Evolutionary conservation across 495 filamentous ascomycete species (phyloP), one percentile per base, ranked within the genome.

Genomic region (Bathelium albidoporum): DNA sequence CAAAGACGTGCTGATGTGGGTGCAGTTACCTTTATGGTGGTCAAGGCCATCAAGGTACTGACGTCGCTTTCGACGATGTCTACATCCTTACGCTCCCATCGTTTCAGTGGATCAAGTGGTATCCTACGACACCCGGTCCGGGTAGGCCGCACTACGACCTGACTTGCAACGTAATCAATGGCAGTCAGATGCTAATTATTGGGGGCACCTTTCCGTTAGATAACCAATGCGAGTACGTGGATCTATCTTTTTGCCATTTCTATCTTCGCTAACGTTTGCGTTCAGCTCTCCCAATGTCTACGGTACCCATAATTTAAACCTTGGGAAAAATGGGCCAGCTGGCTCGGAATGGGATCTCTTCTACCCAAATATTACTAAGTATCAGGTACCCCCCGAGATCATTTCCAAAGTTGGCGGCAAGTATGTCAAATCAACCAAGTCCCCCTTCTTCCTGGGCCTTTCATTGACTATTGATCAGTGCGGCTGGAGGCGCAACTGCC

Each of bases 31-130:
- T 82, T 12, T 82, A 80, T 68, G 81, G 80, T 53, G 81, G 81
- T 11, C 73, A 73, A 31, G 75, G 75, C 32, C 73, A 78, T 44
- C 68, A 72, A 3, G 67, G 68, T 3, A 72, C 79, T 59, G 68
- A 67, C 7, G 67, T 72, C 24, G 81, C 78, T 11, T 82, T 75
- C 65, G 81, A 83, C 65, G 82, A 86, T 70, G 74, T 82, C 18
- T 85, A 81, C 63, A 80, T 84, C 52, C 75, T 86, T 20, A 75
- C 77, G 58, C 69, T 86, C 4, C 83, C 83, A 14, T 73, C 72
- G 0, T 74, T 85, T 66, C 75, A 72, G 26, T 86, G 83, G 83
- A 78, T 82, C 55, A 79, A 79, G 59, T 72, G 76, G 59, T 81
- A 72, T 62, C 74, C 75, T 5, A 66, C 68, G 31, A 63, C 70